These are phyloP conservation scores for Malassezia japonica DNA, from an alignment of 1,284 basidiomycete genomes.

Conservation along the genomic window DNA sequence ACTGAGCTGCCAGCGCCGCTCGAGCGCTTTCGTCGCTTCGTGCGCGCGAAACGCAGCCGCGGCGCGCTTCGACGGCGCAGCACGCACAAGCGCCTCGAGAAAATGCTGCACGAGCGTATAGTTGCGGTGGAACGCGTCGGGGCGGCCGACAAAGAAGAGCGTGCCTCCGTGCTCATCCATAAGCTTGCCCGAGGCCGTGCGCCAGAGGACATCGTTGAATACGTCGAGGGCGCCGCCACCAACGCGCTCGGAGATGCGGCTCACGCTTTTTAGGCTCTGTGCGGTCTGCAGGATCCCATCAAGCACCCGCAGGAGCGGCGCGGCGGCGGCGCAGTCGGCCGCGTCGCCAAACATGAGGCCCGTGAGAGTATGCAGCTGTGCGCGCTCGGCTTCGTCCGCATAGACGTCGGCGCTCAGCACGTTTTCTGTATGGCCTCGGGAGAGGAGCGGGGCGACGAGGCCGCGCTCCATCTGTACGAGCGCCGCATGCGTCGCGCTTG, in stretches of 20 bases:
- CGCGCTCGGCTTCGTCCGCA: neutral
- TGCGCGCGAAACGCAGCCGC: constrained; percentile 52
- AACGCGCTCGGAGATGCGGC: neutral
- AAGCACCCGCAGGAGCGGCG: neutral
- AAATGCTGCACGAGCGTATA: constrained; percentile 75
- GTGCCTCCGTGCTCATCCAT: constrained; percentile 70
- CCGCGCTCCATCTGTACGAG: no score
- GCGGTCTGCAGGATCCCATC: constrained; percentile 2
- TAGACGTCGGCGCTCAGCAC: neutral
- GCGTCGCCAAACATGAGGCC: neutral
- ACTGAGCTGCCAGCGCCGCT: constrained; percentile 82
- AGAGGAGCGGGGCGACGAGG: no score
- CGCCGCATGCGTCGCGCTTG: no score
- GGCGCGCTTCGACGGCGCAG: constrained; percentile 60
- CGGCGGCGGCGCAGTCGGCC: neutral
- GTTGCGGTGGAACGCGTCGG: constrained; percentile 71
- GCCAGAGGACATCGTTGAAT: constrained; percentile 66
- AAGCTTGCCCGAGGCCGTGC: constrained; percentile 66
- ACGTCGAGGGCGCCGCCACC: constrained; percentile 18
- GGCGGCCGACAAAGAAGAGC: constrained; percentile 81
- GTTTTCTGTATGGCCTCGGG: no score
- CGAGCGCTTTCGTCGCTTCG: constrained; percentile 63
- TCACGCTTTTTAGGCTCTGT: neutral
- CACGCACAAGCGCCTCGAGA: constrained; percentile 68
- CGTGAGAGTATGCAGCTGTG: neutral